Evolutionary conservation across 345 rosid species (phyloP).

Genomic region (Euphorbia peplus): DNA sequence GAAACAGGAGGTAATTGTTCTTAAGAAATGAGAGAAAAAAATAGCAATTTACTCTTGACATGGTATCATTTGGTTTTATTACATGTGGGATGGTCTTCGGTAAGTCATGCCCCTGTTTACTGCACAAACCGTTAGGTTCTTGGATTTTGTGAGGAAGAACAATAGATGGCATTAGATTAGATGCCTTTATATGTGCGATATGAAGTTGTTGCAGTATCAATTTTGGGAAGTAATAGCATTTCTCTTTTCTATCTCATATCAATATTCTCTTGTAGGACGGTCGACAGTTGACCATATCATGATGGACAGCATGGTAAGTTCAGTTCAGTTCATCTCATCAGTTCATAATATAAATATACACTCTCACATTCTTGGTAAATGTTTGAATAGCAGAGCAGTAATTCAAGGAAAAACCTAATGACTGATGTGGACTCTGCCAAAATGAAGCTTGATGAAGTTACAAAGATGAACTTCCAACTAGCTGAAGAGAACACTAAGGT

Average conservation of each 20-base stretch:
- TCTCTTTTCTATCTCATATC: conserved; percentile 3
- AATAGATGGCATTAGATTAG: not conserved
- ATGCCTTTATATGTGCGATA: not conserved
- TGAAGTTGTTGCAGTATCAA: not conserved
- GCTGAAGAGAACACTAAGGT: conserved; percentile 52
- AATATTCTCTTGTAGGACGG: conserved; percentile 27
- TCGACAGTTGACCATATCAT: conserved; percentile 1
- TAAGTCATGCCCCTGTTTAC: not conserved
- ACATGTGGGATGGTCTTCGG: not conserved
- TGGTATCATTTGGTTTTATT: not conserved
- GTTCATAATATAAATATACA: not conserved
- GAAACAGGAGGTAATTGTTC: conserved; percentile 32
- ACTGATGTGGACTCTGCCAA: conserved; percentile 44
- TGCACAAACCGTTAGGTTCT: not conserved
- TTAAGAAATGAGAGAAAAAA: not conserved
- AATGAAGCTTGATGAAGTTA: conserved; percentile 48
- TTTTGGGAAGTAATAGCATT: not conserved
- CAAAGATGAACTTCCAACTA: conserved; percentile 40
- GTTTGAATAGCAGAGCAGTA: conserved; percentile 30
- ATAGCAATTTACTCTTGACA: not conserved
- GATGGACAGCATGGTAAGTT: conserved; percentile 26
- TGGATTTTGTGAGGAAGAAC: not conserved
- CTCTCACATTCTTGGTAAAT: conserved; percentile 13
- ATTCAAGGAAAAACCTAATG: conserved; percentile 30
- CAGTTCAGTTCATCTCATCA: not conserved